Evolutionary conservation across 805 yeast species (phyloP).

Genomic region (Metschnikowia arizonensis): DNA sequence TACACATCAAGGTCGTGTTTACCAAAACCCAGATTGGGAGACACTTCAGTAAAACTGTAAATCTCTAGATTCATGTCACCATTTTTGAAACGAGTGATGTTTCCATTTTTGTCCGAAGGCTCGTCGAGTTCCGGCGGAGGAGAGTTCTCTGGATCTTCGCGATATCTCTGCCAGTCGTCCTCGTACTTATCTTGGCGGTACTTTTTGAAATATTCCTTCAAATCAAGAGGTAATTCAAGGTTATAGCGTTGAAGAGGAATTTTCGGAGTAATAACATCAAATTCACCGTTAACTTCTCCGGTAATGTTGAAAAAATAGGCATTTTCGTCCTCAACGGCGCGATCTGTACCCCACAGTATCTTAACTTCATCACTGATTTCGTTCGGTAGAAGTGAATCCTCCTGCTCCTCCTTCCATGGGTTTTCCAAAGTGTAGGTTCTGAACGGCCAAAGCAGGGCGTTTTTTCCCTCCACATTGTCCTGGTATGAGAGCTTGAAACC

Average conservation of each 20-base stretch:
- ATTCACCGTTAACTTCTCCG: constrained; percentile 44
- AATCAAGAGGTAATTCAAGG: constrained; percentile 26
- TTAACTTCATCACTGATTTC: constrained; percentile 45
- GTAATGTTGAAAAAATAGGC: constrained; percentile 45
- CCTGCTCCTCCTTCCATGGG: constrained; percentile 45
- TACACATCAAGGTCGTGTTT: constrained; percentile 12
- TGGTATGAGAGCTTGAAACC: constrained; percentile 66
- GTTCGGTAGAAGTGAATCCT: constrained; percentile 58
- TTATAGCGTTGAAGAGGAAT: constrained; percentile 6
- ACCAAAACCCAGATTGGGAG: constrained; percentile 18
- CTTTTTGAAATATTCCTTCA: constrained; percentile 27
- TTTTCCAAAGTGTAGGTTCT: constrained; percentile 41
- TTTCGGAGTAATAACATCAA: constrained; percentile 20
- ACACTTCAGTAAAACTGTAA: constrained; percentile 23
- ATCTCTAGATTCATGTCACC: constrained; percentile 28
- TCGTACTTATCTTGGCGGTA: constrained; percentile 24
- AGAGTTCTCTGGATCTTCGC: constrained; percentile 24
- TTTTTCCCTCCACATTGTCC: constrained; percentile 47
- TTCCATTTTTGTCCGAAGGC: constrained; percentile 22
- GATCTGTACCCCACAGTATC: constrained; percentile 46
- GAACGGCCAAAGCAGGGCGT: constrained; percentile 55
- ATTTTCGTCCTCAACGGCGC: constrained; percentile 10
- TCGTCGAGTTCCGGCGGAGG: constrained; percentile 17
- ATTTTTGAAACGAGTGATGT: constrained; percentile 22
- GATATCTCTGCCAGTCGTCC: constrained; percentile 25